A percentile compares a stretch with the other conserved stretches of the same genome.
Evolutionary conservation across 2,329 filamentous ascomycete genomes (phyloP).

Genomic region (Paraphoma sp.): DNA sequence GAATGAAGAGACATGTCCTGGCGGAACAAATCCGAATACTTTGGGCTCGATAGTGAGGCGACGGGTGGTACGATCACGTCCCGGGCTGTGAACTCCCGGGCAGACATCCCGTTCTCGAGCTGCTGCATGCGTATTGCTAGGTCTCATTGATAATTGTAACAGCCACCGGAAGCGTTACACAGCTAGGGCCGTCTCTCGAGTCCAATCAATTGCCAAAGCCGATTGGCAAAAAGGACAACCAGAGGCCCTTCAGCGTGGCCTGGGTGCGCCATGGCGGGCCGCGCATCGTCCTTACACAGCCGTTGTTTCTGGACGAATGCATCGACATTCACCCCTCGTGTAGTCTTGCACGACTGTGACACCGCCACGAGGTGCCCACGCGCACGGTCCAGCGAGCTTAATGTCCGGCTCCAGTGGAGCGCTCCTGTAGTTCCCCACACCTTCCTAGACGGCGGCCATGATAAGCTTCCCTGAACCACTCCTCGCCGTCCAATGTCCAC

Average conservation of each 20-base stretch:
- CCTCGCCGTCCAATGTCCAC: slow-evolving; percentile 21
- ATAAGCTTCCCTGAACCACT: slow-evolving; percentile 40
- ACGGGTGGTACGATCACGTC: background rate
- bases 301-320: too few species aligned
- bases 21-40: background rate
- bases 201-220: too few species aligned
- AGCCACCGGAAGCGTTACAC: background rate
- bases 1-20: too few species aligned
- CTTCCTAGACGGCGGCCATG: slow-evolving; percentile 26
- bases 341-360: background rate
- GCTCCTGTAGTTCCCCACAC: slow-evolving; percentile 23
- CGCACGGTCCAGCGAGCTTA: slow-evolving; percentile 13
- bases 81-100: background rate
- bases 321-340: background rate
- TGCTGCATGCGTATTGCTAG: background rate
- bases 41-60: background rate
- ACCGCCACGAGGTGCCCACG: background rate
- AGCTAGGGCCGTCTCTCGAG: too few species aligned
- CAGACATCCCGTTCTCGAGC: background rate
- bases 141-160: background rate
- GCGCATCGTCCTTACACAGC: too few species aligned
- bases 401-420: slow-evolving; percentile 10
- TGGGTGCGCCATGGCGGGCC: too few species aligned
- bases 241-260: too few species aligned
- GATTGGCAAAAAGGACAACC: too few species aligned